Conservation (phyloP, 1,284 basidiomycete genomes). For the Malassezia caprae region DNA sequence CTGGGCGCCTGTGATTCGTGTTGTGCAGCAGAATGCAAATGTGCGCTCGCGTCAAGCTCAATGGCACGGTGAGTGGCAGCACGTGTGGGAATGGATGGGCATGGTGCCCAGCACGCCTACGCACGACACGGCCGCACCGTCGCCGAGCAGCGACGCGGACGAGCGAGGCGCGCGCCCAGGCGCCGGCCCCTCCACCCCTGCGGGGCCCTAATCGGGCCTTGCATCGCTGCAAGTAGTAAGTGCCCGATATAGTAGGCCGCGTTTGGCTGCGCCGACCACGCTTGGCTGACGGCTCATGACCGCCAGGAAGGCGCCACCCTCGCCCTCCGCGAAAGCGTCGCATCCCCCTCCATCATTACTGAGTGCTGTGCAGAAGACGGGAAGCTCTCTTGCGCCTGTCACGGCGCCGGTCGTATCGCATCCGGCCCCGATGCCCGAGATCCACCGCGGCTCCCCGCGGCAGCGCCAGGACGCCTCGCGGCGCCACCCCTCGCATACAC, state of each 20-base stretch:
- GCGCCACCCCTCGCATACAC: not conserved
- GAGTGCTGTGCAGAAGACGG: not conserved
- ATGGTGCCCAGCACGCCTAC: not conserved
- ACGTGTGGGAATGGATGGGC: conserved; percentile 54
- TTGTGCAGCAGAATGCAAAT: conserved; percentile 90
- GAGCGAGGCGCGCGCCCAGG: not conserved
- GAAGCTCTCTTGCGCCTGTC: not conserved
- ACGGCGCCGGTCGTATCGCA: not conserved
- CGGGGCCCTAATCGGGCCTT: not conserved
- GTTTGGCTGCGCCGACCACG: not conserved
- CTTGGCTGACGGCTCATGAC: not conserved
- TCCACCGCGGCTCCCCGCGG: not conserved
- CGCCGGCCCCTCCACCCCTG: not conserved
- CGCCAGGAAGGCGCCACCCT: not conserved
- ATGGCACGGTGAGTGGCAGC: conserved; percentile 61
- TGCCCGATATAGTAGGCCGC: not conserved
- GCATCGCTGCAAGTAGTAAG: not conserved
- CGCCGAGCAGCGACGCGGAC: not conserved
- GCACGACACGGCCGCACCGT: not conserved
- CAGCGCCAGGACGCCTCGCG: too few relatives aligned
- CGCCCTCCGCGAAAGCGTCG: not conserved
- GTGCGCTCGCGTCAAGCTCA: conserved; percentile 80
- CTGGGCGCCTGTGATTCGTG: conserved; percentile 74
- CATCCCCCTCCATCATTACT: not conserved
- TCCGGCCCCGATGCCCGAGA: not conserved